These are phyloP conservation scores for Flammula alnicola DNA, from an alignment of 1,284 basidiomycete genomes.

Conservation along the genomic window DNA sequence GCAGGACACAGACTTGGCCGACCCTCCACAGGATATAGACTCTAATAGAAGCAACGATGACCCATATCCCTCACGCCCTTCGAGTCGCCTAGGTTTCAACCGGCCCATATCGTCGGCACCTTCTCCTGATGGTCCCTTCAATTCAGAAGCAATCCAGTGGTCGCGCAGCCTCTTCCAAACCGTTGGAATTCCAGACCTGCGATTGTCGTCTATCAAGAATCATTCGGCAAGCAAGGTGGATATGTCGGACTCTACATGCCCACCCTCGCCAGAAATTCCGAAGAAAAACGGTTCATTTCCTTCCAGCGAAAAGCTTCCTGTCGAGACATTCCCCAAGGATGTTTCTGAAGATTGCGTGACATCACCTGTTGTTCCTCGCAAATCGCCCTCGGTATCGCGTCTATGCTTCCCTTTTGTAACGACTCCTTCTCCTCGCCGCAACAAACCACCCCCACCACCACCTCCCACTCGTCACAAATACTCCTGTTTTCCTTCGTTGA, in stretches of 20 bases:
- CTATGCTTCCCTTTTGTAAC: slow-evolving; percentile 35
- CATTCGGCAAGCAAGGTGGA: slow-evolving; percentile 13
- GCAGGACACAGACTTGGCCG: slow-evolving; percentile 23
- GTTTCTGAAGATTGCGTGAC: slow-evolving; percentile 10
- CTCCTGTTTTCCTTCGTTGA: slow-evolving; percentile 38
- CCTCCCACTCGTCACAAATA: slow-evolving; percentile 31
- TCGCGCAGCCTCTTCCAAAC: slow-evolving; percentile 28
- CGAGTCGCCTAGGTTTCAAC: slow-evolving; percentile 42
- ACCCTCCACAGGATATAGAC: slow-evolving; percentile 12
- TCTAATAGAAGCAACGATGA: slow-evolving; percentile 17
- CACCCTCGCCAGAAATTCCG: neutral
- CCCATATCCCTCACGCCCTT: slow-evolving; percentile 36
- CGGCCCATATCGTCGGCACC: slow-evolving; percentile 19
- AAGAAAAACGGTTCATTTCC: neutral
- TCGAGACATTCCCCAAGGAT: neutral
- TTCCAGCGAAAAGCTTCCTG: slow-evolving; percentile 16
- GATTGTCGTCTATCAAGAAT: slow-evolving; percentile 18
- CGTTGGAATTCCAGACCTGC: slow-evolving; percentile 20
- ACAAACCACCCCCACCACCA: slow-evolving; percentile 23
- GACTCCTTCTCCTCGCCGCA: slow-evolving; percentile 24
- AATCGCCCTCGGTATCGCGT: slow-evolving; percentile 29
- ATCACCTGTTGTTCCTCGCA: slow-evolving; percentile 18
- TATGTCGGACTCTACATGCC: neutral
- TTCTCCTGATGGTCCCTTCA: slow-evolving; percentile 14
- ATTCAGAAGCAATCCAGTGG: slow-evolving; percentile 25